phyloP scores from a whole-genome alignment of 2,329 filamentous ascomycete species.

The Botrytis cinerea region DNA sequence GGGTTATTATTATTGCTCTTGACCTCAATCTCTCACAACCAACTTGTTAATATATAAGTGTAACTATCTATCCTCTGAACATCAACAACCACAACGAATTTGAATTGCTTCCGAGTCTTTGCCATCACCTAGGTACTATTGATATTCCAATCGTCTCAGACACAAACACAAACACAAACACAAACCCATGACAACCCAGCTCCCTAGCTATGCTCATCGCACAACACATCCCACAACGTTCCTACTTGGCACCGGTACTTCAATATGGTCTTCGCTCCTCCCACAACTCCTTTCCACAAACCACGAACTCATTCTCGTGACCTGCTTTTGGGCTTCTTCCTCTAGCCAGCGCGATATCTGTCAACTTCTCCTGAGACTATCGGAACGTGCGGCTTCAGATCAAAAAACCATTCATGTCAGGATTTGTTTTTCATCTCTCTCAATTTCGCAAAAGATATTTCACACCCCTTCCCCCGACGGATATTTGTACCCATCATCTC shows the following conservation, averaged over 20 bases:
- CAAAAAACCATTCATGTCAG: conserved; percentile 47
- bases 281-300: conserved; percentile 16
- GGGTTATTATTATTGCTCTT: neutral
- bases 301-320: conserved; percentile 60
- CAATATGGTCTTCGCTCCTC: conserved; percentile 1
- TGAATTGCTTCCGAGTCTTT: neutral
- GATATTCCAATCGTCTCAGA: neutral
- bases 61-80: neutral
- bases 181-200: neutral
- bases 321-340: conserved; percentile 79
- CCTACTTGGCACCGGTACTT: conserved; percentile 14
- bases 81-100: neutral
- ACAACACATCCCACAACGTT: conserved; percentile 16
- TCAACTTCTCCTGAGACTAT: conserved; percentile 53
- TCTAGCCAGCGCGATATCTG: conserved; percentile 57
- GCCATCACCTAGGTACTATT: neutral
- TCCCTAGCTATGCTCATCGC: conserved; percentile 2
- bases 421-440: conserved; percentile 75
- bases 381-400: conserved; percentile 46
- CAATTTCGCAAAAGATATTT: conserved; percentile 67
- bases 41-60: neutral
- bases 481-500: conserved; percentile 53
- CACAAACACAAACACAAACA: neutral
- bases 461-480: conserved; percentile 67
- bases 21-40: neutral